Base-by-base conservation (phyloP, 805 yeast genomes). In the Candida nemodendra region DNA sequence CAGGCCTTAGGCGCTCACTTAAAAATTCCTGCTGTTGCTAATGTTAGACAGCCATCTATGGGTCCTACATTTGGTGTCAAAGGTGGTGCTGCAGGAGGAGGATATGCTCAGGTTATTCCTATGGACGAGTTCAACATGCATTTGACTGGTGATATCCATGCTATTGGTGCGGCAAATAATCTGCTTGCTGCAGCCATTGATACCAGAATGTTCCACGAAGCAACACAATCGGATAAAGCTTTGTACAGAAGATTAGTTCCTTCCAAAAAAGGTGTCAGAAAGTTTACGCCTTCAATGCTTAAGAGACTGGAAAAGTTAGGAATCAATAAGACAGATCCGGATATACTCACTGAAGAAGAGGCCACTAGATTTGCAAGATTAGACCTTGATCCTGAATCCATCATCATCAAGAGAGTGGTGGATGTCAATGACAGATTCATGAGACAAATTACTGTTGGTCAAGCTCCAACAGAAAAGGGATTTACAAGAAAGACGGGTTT, bases 61-160 rank as follows among this genome's bases (percentile, higher is more conserved):
- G 93, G 93, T 39, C 93, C 93, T 48, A 84, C 93, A 14, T 84
- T 84, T 55, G 93, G 93, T 66, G 82, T 84, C 50, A 84, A 84
- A 62, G 93, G 93, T 64, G 93, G 93, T 66, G 93, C 93, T 50
- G 93, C 93, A 6, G 93, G 93, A 60, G 91, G 93, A 62, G 93
- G 93, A 43, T 84, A 83, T 58, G 81, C 93, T 19, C 91, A 84
- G 64, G 93, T 84, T 22, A 82, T 84, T 59, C 93, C 93, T 47
- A 84, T 84, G 93, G 91, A 84, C 62, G 93, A 84, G 58, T 84
- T 84, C 69, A 84, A 84, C 68, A 76, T 84, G 84, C 91, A 84
- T 59, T 76, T 84, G 46, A 84, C 93, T 33, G 93, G 93, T 61
- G 93, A 84, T 63, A 84, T 84, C 44, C 93, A 84, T 59, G 91